phyloP scores from a whole-genome alignment of 1,284 basidiomycete species.

The Leccinum insolens region DNA sequence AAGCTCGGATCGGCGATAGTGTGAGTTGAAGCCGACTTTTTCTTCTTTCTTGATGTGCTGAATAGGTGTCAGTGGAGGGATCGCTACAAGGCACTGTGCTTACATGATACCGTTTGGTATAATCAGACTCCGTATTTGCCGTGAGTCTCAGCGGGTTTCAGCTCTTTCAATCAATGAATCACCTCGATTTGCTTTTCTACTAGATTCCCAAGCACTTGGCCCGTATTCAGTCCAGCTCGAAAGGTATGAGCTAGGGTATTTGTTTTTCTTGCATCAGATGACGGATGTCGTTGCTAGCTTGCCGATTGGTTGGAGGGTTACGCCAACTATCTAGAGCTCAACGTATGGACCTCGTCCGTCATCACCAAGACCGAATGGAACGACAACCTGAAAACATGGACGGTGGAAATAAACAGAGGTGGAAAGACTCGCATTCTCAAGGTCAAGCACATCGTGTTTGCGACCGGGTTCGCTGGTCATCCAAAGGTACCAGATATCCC shows the following conservation, averaged over 20 bases:
- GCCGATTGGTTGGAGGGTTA: constrained; percentile 66
- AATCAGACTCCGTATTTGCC: constrained; percentile 30
- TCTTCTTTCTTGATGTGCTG: not conserved
- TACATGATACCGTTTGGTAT: constrained; percentile 33
- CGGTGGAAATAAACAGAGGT: constrained; percentile 34
- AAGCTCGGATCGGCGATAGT: constrained; percentile 38
- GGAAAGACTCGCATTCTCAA: constrained; percentile 34
- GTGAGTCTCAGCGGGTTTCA: constrained; percentile 16
- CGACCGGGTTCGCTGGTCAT: constrained; percentile 43
- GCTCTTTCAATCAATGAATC: not conserved
- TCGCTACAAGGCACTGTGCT: constrained; percentile 36
- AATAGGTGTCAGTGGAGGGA: constrained; percentile 31
- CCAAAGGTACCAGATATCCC: constrained; percentile 37
- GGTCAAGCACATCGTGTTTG: constrained; percentile 42
- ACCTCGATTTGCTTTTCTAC: not conserved
- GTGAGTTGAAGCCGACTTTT: constrained; percentile 9
- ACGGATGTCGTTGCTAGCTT: constrained; percentile 35
- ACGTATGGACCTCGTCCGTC: constrained; percentile 55
- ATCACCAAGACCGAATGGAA: constrained; percentile 43
- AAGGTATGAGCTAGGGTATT: constrained; percentile 24
- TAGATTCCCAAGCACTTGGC: constrained; percentile 43
- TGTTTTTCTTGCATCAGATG: not conserved
- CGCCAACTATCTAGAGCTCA: constrained; percentile 55
- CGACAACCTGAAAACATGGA: constrained; percentile 38
- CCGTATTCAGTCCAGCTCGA: constrained; percentile 39